Percentiles rank a stretch among this genome's conserved stretches.
These are phyloP conservation scores for Curvularia sp. DNA, from an alignment of 2,329 filamentous ascomycete genomes.

Conservation along the genomic window DNA sequence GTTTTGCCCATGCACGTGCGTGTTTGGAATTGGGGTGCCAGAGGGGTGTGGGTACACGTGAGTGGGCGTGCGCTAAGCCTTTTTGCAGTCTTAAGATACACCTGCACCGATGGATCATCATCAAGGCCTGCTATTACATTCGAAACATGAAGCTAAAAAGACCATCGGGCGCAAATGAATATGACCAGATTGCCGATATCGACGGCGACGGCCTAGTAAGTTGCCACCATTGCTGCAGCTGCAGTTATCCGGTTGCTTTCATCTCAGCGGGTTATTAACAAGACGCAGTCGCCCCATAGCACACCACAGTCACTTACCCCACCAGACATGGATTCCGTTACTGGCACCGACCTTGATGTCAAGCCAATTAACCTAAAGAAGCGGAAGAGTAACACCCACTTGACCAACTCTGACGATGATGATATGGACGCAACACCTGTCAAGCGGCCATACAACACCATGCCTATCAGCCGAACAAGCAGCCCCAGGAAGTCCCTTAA, in stretches of 20 bases:
- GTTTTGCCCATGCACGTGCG: slow-evolving; percentile 16
- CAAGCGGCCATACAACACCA: slow-evolving; percentile 41
- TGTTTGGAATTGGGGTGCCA: neutral
- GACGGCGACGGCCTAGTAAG: slow-evolving; percentile 37
- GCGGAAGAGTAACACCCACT: slow-evolving; percentile 44
- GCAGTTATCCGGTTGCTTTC: neutral
- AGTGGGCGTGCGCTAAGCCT: slow-evolving; percentile 20
- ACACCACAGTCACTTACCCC: slow-evolving; percentile 41
- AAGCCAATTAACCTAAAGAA: slow-evolving; percentile 39
- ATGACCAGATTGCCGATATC: slow-evolving; percentile 41
- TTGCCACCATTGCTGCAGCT: neutral
- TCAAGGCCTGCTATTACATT: slow-evolving; percentile 50
- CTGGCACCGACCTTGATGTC: slow-evolving; percentile 32
- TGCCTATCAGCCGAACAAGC: slow-evolving; percentile 34
- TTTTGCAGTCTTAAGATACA: slow-evolving; percentile 44
- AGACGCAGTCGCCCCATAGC: slow-evolving; percentile 37
- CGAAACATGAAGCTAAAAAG: slow-evolving; percentile 49
- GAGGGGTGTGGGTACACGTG: slow-evolving; percentile 1
- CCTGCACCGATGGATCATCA: slow-evolving; percentile 50
- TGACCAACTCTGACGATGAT: slow-evolving; percentile 42
- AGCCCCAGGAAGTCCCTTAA: slow-evolving; percentile 42
- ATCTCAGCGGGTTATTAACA: slow-evolving; percentile 22
- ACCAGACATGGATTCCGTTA: slow-evolving; percentile 27
- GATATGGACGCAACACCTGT: slow-evolving; percentile 32
- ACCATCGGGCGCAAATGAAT: slow-evolving; percentile 39